Conservation (phyloP, 208 protist genomes). For the Leishmania amazonensis region DNA sequence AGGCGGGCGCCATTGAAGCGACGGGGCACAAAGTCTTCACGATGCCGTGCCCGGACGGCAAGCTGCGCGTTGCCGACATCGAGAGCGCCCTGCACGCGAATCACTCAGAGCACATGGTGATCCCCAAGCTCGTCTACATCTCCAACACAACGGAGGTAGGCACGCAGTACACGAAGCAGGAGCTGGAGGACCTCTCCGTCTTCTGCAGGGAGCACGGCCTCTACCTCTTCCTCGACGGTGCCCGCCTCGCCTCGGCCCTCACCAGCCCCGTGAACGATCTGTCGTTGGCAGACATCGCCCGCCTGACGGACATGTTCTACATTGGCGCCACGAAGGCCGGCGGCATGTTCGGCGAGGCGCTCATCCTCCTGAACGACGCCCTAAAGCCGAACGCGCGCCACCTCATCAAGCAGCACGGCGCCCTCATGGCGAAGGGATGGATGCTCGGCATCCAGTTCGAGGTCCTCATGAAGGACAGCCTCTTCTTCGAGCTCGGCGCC, state of each 20-base stretch:
- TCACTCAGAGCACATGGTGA: conserved; percentile 48
- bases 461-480: conserved; percentile 40
- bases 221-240: conserved; percentile 54
- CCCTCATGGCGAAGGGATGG: conserved; percentile 61
- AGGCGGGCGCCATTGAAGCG: conserved; percentile 53
- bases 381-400: conserved; percentile 40
- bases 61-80: conserved; percentile 37
- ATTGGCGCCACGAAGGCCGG: conserved; percentile 57
- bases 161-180: conserved; percentile 47
- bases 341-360: conserved; percentile 49
- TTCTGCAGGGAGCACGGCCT: conserved; percentile 37
- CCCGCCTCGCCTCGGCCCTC: conserved; percentile 41
- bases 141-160: conserved; percentile 59
- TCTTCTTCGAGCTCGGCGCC: conserved; percentile 32
- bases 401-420: conserved; percentile 55
- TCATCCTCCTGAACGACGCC: conserved; percentile 35
- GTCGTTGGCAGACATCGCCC: conserved; percentile 44
- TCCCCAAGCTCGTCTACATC: conserved; percentile 52
- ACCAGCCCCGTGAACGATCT: conserved; percentile 34
- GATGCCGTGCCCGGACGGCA: conserved; percentile 38
- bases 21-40: conserved; percentile 56
- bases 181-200: conserved; percentile 37
- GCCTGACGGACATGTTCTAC: conserved; percentile 52
- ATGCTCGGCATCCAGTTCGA: conserved; percentile 58
- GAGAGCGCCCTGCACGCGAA: conserved; percentile 33